Conservation (phyloP, 2,329 filamentous ascomycete genomes). For the Parafenestella ontariensis region DNA sequence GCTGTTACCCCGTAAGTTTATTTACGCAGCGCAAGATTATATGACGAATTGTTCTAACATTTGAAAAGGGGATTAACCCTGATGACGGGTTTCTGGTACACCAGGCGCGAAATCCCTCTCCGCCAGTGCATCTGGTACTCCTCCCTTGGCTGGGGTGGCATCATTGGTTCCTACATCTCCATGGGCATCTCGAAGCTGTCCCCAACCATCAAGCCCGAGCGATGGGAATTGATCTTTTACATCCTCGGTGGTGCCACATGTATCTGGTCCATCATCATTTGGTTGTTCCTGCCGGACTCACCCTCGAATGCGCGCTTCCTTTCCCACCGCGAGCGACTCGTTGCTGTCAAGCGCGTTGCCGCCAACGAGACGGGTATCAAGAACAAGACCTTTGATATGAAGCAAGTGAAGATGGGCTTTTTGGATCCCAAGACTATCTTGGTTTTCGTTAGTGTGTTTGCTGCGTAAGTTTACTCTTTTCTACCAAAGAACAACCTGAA, state of each 20-base stretch:
- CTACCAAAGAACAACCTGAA: too few relatives aligned
- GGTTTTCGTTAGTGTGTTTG: conserved; percentile 36
- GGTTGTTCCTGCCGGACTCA: conserved; percentile 61
- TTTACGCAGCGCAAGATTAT: too few relatives aligned
- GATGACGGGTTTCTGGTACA: conserved; percentile 51
- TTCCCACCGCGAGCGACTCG: conserved; percentile 4
- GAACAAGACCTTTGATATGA: conserved; percentile 54
- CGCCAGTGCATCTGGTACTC: conserved; percentile 46
- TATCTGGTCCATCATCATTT: conserved; percentile 48
- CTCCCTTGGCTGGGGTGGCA: conserved; percentile 61
- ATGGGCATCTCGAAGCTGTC: conserved; percentile 61
- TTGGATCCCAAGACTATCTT: conserved; percentile 48
- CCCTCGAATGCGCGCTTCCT: conserved; percentile 28
- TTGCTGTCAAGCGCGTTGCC: conserved; percentile 48
- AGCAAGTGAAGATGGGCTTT: conserved; percentile 54
- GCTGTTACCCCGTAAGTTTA: conserved; percentile 40
- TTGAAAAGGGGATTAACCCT: conserved; percentile 37
- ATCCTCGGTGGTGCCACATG: conserved; percentile 53
- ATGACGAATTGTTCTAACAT: too few relatives aligned
- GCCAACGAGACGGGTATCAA: conserved; percentile 58
- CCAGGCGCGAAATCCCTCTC: conserved; percentile 44
- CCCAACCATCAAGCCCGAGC: conserved; percentile 53
- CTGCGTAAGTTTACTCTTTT: conserved; percentile 12
- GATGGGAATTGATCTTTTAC: conserved; percentile 61
- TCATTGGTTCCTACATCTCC: conserved; percentile 60